Base-by-base conservation (phyloP, 2,329 filamentous ascomycete genomes). In the Trichoderma atroviride region DNA sequence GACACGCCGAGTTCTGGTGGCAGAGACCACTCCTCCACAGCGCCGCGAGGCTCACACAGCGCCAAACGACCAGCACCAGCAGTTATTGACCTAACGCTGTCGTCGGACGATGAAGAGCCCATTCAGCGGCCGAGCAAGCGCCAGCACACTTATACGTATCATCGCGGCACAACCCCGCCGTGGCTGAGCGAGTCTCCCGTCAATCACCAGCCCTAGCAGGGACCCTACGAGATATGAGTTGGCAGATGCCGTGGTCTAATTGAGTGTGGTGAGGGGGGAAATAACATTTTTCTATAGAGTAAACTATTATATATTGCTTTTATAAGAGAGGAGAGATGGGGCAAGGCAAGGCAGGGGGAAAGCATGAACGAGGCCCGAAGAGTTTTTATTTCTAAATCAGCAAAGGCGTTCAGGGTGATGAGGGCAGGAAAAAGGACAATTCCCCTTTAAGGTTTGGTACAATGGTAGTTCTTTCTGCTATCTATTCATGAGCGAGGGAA, bases 41-140 rank as follows among this genome's bases (percentile, higher is more conserved):
- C 78, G 35, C 78, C 81, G 0, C 78, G 74, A 33, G 78, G 75
- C 16, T 76, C 79, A 27, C 79, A 73, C 40, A 82, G 82, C 71
- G 76, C 76, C 67, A 88, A 88, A 76, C 82, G 86, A 27, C 80
- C 83, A 1, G 79, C 81, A 3, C 79, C 85, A 5, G 83, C 86
- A 56, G 83, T 89, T 2, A 89, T 89, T 71, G 88, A 89, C 73
- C 77, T 90, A 71, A 89, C 87, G 0, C 76, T 87, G 7, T 87
- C 85, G 59, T 81, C 82, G 63, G 86, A 87, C 69, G 85, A 88
- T 56, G 86, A 87, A 65, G 81, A 83, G 58, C 79, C 82, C 4
- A 75, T 80, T 3, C 79, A 80, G 37, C 83, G 83, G 10, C 79
- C 84, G 1, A 71, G 78, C 5, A 88, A 89, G 77, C 81, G 86